Percentiles rank a stretch among this genome's conserved stretches.
These are phyloP conservation scores for Zasmidium angulare DNA, from an alignment of 2,329 filamentous ascomycete species.

Conservation along the genomic window DNA sequence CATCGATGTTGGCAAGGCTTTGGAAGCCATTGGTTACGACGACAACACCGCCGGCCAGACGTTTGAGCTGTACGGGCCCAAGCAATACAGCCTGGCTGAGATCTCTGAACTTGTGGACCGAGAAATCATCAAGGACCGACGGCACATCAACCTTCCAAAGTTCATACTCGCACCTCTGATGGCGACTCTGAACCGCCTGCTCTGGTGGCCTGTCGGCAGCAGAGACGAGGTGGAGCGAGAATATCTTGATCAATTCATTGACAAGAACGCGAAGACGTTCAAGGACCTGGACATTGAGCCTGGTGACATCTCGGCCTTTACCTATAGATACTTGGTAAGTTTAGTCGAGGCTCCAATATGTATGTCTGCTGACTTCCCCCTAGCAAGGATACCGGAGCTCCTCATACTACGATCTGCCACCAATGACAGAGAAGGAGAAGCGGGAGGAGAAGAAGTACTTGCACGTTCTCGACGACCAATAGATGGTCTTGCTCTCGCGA, in stretches of 20 bases:
- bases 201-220: constrained; percentile 88
- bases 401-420: constrained; percentile 88
- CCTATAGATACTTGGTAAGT: constrained; percentile 90
- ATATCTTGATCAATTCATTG: constrained; percentile 89
- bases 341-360: neutral
- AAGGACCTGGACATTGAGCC: constrained; percentile 89
- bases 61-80: constrained; percentile 91
- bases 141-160: constrained; percentile 90
- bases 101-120: constrained; percentile 84
- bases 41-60: constrained; percentile 88
- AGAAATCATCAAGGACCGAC: constrained; percentile 86
- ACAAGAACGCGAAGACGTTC: constrained; percentile 90
- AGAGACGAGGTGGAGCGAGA: constrained; percentile 87
- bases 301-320: constrained; percentile 79
- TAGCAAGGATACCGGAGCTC: constrained; percentile 89
- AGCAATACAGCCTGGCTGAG: constrained; percentile 84
- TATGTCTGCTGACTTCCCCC: constrained; percentile 37
- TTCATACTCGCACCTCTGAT: constrained; percentile 72
- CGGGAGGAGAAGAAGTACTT: constrained; percentile 94
- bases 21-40: constrained; percentile 88
- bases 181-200: constrained; percentile 70
- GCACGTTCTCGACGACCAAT: constrained; percentile 88
- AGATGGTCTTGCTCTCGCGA: constrained; percentile 34
- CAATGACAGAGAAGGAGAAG: constrained; percentile 91
- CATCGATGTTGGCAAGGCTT: constrained; percentile 84